A percentile compares a stretch with the other conserved stretches of the same genome.
These are phyloP conservation scores for Trypanosomatidae sp. DNA, from an alignment of 208 protist species.

Conservation along the genomic window DNA sequence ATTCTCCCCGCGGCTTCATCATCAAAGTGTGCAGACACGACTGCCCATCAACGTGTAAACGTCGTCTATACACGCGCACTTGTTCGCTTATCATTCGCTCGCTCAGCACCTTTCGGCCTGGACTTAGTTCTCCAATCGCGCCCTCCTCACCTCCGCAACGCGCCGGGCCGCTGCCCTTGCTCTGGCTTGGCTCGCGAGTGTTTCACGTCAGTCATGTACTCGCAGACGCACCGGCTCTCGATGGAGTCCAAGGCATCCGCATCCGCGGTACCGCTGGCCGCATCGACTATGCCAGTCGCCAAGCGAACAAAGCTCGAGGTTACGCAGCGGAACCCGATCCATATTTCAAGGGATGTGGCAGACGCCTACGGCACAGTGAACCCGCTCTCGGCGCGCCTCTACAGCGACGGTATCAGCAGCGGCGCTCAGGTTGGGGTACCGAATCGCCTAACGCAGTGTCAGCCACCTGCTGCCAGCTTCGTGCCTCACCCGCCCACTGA, in stretches of 20 bases:
- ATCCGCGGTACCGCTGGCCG: background rate
- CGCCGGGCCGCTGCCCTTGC: background rate
- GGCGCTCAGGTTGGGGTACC: conserved; percentile 64
- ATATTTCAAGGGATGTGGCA: conserved; percentile 81
- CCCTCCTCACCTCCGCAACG: background rate
- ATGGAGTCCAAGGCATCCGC: conserved; percentile 3
- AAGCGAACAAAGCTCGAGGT: conserved; percentile 37
- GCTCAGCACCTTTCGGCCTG: background rate
- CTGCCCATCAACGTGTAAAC: background rate
- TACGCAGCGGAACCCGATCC: conserved; percentile 83
- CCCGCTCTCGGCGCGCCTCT: conserved; percentile 68
- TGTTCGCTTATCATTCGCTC: background rate
- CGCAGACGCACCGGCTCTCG: background rate
- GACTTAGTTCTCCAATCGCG: background rate
- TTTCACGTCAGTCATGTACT: conserved; percentile 8
- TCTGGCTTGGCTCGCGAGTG: background rate
- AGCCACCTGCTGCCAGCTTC: conserved; percentile 6
- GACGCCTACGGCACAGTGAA: conserved; percentile 71
- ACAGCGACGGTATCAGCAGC: conserved; percentile 69
- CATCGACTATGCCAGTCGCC: conserved; percentile 23
- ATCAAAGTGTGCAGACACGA: background rate
- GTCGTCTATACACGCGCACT: background rate
- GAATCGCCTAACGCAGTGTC: conserved; percentile 55
- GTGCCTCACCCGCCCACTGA: conserved; percentile 7
- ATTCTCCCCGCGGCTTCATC: background rate